A percentile compares a stretch with the other conserved stretches of the same genome.
phyloP scores from a whole-genome alignment of 345 rosid genomes.

The Citrus hindsii region DNA sequence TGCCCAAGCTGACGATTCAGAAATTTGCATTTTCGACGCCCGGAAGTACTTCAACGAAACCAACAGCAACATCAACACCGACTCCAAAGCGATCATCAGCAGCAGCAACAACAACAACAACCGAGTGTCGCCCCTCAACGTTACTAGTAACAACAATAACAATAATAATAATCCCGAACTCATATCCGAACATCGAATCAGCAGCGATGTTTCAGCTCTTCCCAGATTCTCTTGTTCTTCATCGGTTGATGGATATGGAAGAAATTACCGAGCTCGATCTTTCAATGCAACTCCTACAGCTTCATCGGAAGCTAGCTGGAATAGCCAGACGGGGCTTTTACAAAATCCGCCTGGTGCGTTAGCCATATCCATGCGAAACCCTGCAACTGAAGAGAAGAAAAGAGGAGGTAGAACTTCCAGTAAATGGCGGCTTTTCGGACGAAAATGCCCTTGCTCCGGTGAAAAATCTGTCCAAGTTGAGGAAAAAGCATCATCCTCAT shows the following conservation, averaged over 20 bases:
- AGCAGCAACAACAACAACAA: slow-evolving; percentile 8
- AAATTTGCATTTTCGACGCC: slow-evolving; percentile 75
- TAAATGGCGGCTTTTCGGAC: slow-evolving; percentile 53
- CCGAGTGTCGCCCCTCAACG: slow-evolving; percentile 32
- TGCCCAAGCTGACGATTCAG: slow-evolving; percentile 40
- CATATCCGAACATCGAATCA: slow-evolving; percentile 15
- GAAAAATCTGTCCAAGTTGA: slow-evolving; percentile 75
- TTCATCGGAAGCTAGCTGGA: slow-evolving; percentile 92
- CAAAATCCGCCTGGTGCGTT: slow-evolving; percentile 57
- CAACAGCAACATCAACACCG: background rate
- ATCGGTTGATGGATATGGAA: slow-evolving; percentile 45
- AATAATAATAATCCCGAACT: slow-evolving; percentile 6
- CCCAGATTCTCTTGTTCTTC: slow-evolving; percentile 62
- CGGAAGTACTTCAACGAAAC: slow-evolving; percentile 56
- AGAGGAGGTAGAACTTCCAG: slow-evolving; percentile 10
- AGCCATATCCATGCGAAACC: slow-evolving; percentile 36
- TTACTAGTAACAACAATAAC: slow-evolving; percentile 2
- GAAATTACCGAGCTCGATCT: slow-evolving; percentile 36
- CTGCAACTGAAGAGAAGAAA: slow-evolving; percentile 17
- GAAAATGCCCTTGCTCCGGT: slow-evolving; percentile 67
- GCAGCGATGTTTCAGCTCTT: slow-evolving; percentile 15
- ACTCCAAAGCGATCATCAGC: slow-evolving; percentile 13
- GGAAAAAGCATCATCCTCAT: slow-evolving; percentile 19
- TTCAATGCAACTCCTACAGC: slow-evolving; percentile 59
- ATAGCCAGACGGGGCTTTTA: slow-evolving; percentile 76